Base-by-base conservation (phyloP, 1,139 yeast species). In the Pichia sp. region DNA sequence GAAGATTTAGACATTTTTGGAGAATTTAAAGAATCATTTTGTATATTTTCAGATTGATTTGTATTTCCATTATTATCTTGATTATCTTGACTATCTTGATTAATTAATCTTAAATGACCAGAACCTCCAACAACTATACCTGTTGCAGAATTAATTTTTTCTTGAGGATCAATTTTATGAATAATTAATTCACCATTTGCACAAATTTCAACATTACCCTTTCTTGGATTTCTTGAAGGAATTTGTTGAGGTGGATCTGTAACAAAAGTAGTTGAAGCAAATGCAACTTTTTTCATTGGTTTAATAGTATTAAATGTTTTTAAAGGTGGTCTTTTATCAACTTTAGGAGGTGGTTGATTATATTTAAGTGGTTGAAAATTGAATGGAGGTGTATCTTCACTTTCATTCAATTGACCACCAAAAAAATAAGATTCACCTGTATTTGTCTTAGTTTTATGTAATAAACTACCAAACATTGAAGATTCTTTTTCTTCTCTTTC, bases 201-300 rank as follows among this genome's bases (percentile, higher is more conserved):
- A 37, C 72, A 60, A 4, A 82, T 66, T 52, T 81, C 89, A 6
- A 83, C 91, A 55, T 85, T 80, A 4, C 96, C 96, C 50, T 73
- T 73, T 50, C 75, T 73, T 2, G 96, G 96, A 46, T 80, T 73
- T 51, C 95, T 68, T 1, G 95, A 83, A 1, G 97, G 97, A 46
- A 89, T 84, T 60, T 88, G 96, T 57, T 89, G 97, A 30, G 95
- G 96, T 2, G 97, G 97, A 60, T 89, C 96, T 45, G 80, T 78
- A 44, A 78, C 73, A 55, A 82, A 83, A 0, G 87, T 81, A 24
- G 79, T 76, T 18, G 80, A 70, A 37, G 83, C 86, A 60, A 83
- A 83, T 0, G 86, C 79, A 19, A 83, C 91, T 50, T 83, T 68
- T 53, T 77, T 78, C 57, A 83, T 63, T 4, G 80, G 65, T 46